Evolutionary conservation across 257 asterid species (phyloP).

Genomic region (Craterostigma plantagineum): DNA sequence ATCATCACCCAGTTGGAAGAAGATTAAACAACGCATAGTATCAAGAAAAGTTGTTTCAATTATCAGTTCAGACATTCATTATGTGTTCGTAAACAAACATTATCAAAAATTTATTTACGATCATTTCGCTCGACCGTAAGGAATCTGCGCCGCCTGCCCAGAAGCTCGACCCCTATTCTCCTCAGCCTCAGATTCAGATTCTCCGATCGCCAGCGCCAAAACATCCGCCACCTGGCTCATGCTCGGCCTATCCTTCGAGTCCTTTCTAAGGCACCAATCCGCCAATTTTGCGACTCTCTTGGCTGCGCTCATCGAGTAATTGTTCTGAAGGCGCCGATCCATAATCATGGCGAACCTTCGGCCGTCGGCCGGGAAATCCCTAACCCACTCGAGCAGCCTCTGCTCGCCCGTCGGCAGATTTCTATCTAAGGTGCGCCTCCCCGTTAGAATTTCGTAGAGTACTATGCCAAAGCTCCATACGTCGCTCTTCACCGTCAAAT

Average conservation of each 20-base stretch:
- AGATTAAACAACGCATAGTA: too few relatives aligned
- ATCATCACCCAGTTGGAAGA: constrained; percentile 71
- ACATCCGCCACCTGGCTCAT: not conserved
- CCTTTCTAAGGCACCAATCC: not conserved
- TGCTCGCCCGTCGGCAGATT: not conserved
- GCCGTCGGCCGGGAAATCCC: not conserved
- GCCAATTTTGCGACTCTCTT: not conserved
- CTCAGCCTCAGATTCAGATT: too few relatives aligned
- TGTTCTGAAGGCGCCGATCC: not conserved
- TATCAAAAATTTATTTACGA: too few relatives aligned
- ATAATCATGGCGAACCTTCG: not conserved
- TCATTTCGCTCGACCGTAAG: too few relatives aligned
- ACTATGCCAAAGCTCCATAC: not conserved
- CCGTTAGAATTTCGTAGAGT: not conserved
- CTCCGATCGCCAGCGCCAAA: not conserved
- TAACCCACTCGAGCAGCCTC: not conserved
- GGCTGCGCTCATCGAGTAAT: not conserved
- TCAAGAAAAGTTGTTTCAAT: too few relatives aligned
- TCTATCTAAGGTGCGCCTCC: not conserved
- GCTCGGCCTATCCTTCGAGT: not conserved
- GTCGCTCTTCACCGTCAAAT: not conserved
- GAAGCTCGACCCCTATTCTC: too few relatives aligned
- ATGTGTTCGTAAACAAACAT: too few relatives aligned
- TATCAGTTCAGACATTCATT: too few relatives aligned
- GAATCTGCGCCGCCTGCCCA: too few relatives aligned